Evolutionary conservation across 441 rosid species (phyloP).

Genomic region (Populus hybrid): DNA sequence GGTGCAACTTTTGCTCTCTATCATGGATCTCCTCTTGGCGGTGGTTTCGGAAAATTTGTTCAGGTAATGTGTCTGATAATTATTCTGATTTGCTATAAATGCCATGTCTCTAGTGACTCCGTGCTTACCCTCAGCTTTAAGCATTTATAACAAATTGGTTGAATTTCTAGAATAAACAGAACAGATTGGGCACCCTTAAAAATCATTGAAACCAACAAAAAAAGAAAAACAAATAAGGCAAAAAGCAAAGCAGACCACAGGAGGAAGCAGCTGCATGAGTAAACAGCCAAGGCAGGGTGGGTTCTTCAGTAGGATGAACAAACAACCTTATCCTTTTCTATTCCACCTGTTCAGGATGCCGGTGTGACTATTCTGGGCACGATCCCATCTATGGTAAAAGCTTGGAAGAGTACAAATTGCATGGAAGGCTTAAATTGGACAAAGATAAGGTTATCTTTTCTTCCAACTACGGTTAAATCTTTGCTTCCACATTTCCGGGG

Average conservation of each 20-base stretch:
- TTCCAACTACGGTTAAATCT: neutral
- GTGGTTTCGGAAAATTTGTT: constrained; percentile 79
- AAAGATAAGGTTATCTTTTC: constrained; percentile 49
- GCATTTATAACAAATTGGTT: too few species aligned
- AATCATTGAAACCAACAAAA: too few species aligned
- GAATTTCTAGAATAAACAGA: too few species aligned
- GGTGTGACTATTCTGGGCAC: constrained; percentile 80
- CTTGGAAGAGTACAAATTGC: constrained; percentile 67
- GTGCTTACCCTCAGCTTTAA: too few species aligned
- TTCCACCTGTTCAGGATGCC: constrained; percentile 53
- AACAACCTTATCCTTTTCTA: neutral
- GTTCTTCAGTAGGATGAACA: neutral
- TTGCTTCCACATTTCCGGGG: neutral
- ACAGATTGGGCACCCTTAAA: too few species aligned
- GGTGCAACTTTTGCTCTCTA: constrained; percentile 84
- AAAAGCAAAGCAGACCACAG: too few species aligned
- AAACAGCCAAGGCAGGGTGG: neutral
- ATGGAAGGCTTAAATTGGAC: constrained; percentile 80
- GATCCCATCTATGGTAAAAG: constrained; percentile 77
- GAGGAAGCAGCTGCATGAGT: too few species aligned
- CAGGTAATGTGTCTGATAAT: constrained; percentile 37
- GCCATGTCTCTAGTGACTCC: neutral
- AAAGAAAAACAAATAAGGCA: too few species aligned
- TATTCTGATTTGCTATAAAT: neutral
- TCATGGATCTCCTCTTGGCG: constrained; percentile 85